A percentile compares a stretch with the other conserved stretches of the same genome.
These are phyloP conservation scores for Diospyros lotus DNA, from an alignment of 148 eudicot species.

Conservation along the genomic window DNA sequence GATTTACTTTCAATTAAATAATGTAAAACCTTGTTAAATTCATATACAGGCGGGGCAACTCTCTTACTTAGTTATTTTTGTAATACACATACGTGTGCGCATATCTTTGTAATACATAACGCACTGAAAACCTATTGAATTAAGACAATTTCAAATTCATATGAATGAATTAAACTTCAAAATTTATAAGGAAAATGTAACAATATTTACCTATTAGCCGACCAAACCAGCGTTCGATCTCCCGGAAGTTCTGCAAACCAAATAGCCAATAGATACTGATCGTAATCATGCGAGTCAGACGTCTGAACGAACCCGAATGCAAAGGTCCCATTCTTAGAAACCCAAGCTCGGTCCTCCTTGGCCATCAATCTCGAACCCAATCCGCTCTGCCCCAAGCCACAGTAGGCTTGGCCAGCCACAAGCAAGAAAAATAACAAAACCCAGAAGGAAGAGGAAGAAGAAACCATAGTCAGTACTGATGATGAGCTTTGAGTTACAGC, in stretches of 20 bases:
- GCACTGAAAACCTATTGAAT: not conserved
- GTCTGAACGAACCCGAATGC: conserved; percentile 68
- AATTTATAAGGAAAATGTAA: not conserved
- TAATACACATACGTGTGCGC: too few species aligned
- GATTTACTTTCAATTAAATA: too few species aligned
- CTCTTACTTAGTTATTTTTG: too few species aligned
- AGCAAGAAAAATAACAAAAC: conserved; percentile 7
- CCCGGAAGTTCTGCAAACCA: conserved; percentile 65
- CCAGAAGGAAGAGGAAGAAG: not conserved
- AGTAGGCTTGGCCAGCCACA: conserved; percentile 17
- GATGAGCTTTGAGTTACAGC: too few species aligned
- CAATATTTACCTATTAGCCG: conserved; percentile 49
- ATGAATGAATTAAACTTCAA: not conserved
- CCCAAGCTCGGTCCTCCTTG: conserved; percentile 51
- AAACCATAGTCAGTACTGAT: not conserved
- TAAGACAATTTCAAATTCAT: not conserved
- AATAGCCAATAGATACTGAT: conserved; percentile 46
- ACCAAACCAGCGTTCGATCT: conserved; percentile 58
- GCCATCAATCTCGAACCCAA: conserved; percentile 59
- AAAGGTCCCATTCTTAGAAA: conserved; percentile 78
- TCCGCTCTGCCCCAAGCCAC: conserved; percentile 25
- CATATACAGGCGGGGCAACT: too few species aligned
- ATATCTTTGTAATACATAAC: too few species aligned
- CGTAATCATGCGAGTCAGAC: conserved; percentile 22
- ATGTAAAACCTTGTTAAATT: too few species aligned